Percentiles rank a stretch among this genome's conserved stretches.
Evolutionary conservation across 1,284 basidiomycete genomes (phyloP).

Genomic region (Ceratobasidium sp.): DNA sequence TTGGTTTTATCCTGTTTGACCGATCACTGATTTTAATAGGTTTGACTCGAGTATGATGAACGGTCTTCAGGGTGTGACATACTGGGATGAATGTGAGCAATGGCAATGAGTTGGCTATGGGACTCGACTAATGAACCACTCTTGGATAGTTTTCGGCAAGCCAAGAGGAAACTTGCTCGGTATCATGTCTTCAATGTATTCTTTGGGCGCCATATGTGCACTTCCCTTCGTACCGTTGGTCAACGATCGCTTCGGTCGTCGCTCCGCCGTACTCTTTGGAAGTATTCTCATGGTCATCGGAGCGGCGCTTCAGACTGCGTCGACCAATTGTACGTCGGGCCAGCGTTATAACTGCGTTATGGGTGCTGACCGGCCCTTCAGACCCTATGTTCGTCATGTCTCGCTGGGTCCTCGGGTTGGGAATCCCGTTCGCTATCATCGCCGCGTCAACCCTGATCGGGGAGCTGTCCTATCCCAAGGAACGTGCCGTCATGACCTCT

Average conservation of each 20-base stretch:
- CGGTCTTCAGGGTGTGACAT: conserved; percentile 57
- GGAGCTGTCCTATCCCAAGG: conserved; percentile 60
- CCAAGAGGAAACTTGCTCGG: conserved; percentile 59
- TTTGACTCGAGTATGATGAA: conserved; percentile 67
- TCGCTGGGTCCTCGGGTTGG: conserved; percentile 56
- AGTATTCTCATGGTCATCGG: conserved; percentile 58
- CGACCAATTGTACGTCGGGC: conserved; percentile 12
- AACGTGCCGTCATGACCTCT: conserved; percentile 57
- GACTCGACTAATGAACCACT: background rate
- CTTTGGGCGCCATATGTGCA: conserved; percentile 60
- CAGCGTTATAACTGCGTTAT: background rate
- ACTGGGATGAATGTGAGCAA: conserved; percentile 56
- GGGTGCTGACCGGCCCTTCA: background rate
- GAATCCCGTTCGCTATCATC: conserved; percentile 59
- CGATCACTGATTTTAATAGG: conserved; percentile 45
- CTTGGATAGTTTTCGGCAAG: conserved; percentile 54
- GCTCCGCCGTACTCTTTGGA: conserved; percentile 55
- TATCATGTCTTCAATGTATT: conserved; percentile 53
- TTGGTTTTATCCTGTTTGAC: background rate
- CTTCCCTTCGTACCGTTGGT: conserved; percentile 56
- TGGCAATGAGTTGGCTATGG: background rate
- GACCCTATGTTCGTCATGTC: conserved; percentile 63
- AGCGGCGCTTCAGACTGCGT: conserved; percentile 54
- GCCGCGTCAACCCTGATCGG: conserved; percentile 58
- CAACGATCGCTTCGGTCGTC: conserved; percentile 55